Percentiles rank a stretch among this genome's conserved stretches.
Evolutionary conservation across 106 monocot genomes (phyloP).

Genomic region (Dendrobium officinale): DNA sequence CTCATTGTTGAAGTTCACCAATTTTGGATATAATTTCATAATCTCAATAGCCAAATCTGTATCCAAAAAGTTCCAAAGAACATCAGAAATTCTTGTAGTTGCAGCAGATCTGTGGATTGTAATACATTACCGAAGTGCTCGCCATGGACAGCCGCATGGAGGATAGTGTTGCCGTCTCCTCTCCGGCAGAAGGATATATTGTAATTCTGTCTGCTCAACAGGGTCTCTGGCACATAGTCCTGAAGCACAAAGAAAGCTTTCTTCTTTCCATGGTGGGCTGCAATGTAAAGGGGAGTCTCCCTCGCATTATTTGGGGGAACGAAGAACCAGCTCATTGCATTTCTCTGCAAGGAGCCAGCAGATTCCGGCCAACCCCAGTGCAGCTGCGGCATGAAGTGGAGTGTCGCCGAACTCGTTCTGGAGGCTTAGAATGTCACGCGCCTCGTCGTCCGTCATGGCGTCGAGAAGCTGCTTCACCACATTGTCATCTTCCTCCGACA

Average conservation of each 20-base stretch:
- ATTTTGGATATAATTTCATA: not conserved
- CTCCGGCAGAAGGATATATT: constrained; percentile 8
- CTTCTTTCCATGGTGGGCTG: constrained; percentile 20
- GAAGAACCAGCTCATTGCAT: not conserved
- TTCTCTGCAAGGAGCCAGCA: constrained; percentile 6
- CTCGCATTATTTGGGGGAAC: constrained; percentile 1
- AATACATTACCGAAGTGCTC: not conserved
- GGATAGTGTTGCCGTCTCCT: constrained; percentile 15
- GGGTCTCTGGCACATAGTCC: not conserved
- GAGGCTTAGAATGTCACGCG: too few species aligned
- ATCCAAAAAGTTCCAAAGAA: not conserved
- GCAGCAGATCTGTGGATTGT: too few species aligned
- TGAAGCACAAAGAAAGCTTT: constrained; percentile 17
- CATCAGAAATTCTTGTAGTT: too few species aligned
- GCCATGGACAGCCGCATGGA: constrained; percentile 7
- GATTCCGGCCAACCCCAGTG: not conserved
- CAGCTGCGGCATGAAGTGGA: constrained; percentile 19
- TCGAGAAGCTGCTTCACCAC: constrained; percentile 1
- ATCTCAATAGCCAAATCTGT: constrained; percentile 16
- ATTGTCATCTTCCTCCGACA: not conserved
- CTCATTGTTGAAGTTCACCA: constrained; percentile 14
- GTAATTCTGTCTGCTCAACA: not conserved
- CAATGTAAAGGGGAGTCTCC: constrained; percentile 26
- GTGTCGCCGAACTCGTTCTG: not conserved
- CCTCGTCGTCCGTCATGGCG: not conserved